Conservation (phyloP, 176 grass and related monocot genomes). For the Saccharum spontaneum region DNA sequence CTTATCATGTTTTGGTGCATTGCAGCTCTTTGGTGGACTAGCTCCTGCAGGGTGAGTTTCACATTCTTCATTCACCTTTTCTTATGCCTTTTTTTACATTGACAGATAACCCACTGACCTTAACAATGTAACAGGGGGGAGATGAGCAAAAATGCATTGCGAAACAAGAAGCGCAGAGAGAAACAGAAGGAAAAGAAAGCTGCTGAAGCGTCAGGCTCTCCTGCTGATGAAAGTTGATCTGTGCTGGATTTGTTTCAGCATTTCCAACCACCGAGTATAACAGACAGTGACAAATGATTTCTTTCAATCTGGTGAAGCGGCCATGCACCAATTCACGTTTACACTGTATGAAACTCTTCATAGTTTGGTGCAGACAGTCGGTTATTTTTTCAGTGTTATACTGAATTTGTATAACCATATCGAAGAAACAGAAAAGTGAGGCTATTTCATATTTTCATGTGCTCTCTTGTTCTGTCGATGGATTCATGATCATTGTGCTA, state of each 20-base stretch:
- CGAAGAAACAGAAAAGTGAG: not conserved
- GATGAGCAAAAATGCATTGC: conserved; percentile 96
- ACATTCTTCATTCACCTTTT: not conserved
- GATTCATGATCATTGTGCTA: not conserved
- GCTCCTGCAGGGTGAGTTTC: conserved; percentile 74
- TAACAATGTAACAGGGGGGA: conserved; percentile 47
- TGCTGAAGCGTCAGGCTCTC: conserved; percentile 51
- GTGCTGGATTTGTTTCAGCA: conserved; percentile 11
- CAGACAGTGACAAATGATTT: not conserved
- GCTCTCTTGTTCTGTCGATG: not conserved
- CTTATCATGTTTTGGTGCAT: conserved; percentile 25
- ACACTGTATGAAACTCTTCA: not conserved
- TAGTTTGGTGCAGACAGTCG: not conserved
- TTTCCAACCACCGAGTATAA: conserved; percentile 1
- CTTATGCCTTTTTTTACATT: not conserved
- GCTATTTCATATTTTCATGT: conserved; percentile 7
- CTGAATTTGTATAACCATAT: conserved; percentile 1
- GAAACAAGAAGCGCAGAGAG: conserved; percentile 95
- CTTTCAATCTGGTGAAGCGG: not conserved
- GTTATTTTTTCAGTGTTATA: not conserved
- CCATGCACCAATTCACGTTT: not conserved
- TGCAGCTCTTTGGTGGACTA: conserved; percentile 85
- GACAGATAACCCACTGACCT: not conserved
- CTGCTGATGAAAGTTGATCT: conserved; percentile 54
- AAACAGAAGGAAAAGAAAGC: conserved; percentile 90